Percentiles rank a stretch among this genome's conserved stretches.
phyloP scores from a whole-genome alignment of 192 early-diverging fungal species.

The Coemansia furcata region DNA sequence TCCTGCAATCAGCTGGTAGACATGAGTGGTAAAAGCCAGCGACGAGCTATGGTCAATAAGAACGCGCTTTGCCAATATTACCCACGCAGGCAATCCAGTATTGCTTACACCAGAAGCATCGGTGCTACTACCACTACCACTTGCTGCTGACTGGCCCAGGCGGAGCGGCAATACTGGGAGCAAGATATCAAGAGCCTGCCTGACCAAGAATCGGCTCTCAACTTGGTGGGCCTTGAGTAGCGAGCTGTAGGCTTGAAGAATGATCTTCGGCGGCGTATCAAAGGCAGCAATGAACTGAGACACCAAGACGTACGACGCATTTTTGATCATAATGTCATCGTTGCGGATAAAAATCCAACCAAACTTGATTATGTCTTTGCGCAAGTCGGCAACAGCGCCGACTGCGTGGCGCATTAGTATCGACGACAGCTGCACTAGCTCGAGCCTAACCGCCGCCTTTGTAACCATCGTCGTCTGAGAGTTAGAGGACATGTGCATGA shows the following conservation, averaged over 20 bases:
- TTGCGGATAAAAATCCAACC: constrained; percentile 82
- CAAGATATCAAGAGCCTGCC: constrained; percentile 92
- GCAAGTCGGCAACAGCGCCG: constrained; percentile 67
- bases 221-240: constrained; percentile 86
- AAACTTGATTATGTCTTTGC: constrained; percentile 93
- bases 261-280: constrained; percentile 87
- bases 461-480: constrained; percentile 23
- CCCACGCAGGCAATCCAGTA: constrained; percentile 72
- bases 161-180: constrained; percentile 88
- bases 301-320: constrained; percentile 91
- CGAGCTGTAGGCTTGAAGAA: constrained; percentile 83
- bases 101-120: constrained; percentile 3
- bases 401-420: constrained; percentile 79
- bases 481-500: constrained; percentile 32
- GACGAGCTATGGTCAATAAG: constrained; percentile 93
- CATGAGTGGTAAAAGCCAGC: constrained; percentile 81
- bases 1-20: constrained; percentile 88
- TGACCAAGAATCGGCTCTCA: constrained; percentile 83
- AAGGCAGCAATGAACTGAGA: constrained; percentile 91
- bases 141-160: constrained; percentile 54
- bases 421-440: constrained; percentile 89
- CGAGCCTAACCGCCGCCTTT: constrained; percentile 66
- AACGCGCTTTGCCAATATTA: constrained; percentile 80
- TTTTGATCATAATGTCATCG: constrained; percentile 94
- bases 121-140: not conserved